Evolutionary conservation across 208 protist genomes (phyloP).

Genomic region (Leishmania amazonensis): DNA sequence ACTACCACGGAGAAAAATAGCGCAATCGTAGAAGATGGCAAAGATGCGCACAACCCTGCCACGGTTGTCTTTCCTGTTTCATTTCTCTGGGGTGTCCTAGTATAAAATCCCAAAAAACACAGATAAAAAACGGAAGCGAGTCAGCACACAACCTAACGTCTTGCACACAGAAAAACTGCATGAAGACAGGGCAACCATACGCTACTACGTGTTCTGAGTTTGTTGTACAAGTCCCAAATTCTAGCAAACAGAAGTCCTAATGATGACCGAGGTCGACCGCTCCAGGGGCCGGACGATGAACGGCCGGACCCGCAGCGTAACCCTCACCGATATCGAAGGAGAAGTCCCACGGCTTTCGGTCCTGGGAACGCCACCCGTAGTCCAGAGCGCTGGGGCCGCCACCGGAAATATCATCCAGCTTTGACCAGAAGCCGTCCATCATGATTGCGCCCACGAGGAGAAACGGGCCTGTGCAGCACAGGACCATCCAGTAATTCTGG

Average conservation of each 20-base stretch:
- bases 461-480: conserved; percentile 60
- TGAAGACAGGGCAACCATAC: not conserved
- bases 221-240: not conserved
- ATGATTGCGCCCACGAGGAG: conserved; percentile 74
- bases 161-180: not conserved
- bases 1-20: not conserved
- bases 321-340: conserved; percentile 89
- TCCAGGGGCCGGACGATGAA: conserved; percentile 66
- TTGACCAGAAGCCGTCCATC: conserved; percentile 83
- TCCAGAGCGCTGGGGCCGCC: conserved; percentile 78
- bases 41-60: not conserved
- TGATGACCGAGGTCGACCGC: conserved; percentile 80
- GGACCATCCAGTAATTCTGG: conserved; percentile 76
- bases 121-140: not conserved
- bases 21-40: not conserved
- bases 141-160: not conserved
- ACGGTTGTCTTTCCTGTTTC: not conserved
- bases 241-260: conserved; percentile 17
- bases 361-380: conserved; percentile 76
- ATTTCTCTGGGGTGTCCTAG: not conserved
- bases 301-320: conserved; percentile 78
- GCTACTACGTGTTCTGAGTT: not conserved
- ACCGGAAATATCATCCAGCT: conserved; percentile 82
- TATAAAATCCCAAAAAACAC: not conserved
- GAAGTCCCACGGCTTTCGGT: conserved; percentile 90